Base-by-base conservation (phyloP, 352 stramenopile genomes). In the Phytophthora ohioensis region DNA sequence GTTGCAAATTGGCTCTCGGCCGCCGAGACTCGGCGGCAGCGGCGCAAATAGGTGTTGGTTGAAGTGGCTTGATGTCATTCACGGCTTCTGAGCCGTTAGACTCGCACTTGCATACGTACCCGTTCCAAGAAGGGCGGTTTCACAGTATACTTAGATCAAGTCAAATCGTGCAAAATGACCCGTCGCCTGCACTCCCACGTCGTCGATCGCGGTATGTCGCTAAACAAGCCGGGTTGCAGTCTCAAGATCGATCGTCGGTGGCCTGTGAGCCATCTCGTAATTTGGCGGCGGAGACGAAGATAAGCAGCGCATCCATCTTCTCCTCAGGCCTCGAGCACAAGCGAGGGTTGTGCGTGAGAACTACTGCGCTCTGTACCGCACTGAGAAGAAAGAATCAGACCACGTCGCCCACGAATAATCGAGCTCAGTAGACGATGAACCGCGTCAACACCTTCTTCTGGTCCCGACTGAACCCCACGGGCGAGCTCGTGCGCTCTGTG, bases 361-460 rank as follows among this genome's bases (percentile, higher is more conserved):
- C 46, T 27, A 27, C 38, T 60, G 46, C 61, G 46, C 67, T 71
- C 61, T 75, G 52, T 69, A 70, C 60, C 67, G 67, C 61, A 27
- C 5, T 30, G 3, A 32, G 8, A 34, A 27, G 49, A 6, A 56
- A 56, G 53, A 60, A 56, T 56, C 38, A 47, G 35, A 60, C 21
- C 43, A 5, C 42, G 17, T 6, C 21, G 34, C 45, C 32, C 45
- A 17, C 21, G 45, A 51, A 48, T 11, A 30, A 31, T 27, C 10
- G 30, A n/a, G 31, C 38, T 47, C 39, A 58, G 30, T 52, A 43
- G 13, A 69, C 47, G 8, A 82, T 82, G 75, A 78, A 82, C 69
- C 79, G 69, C 39, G 82, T 94, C 80, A 93, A 93, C 75, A 87
- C 86, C 7, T 94, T 94, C 73, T 92, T 94, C 66, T 94, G 86